Evolutionary conservation across 2,329 filamentous ascomycete genomes (phyloP).

Genomic region (Cercospora sp.): DNA sequence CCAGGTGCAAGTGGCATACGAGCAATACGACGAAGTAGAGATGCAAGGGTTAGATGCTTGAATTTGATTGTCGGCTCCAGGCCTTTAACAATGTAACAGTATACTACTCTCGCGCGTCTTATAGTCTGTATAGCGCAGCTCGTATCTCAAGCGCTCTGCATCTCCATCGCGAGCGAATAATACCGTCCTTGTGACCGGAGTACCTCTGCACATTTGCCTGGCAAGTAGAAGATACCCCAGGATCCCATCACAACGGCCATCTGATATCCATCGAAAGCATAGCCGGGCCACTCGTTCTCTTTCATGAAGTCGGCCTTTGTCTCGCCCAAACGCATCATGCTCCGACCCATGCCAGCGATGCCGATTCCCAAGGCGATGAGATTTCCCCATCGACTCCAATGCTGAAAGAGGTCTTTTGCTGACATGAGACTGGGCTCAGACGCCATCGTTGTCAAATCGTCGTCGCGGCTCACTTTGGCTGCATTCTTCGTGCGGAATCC

Average conservation of each 20-base stretch:
- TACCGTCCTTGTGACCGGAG: neutral
- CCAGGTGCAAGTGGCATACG: too few relatives aligned
- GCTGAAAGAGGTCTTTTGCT: slow-evolving; percentile 7
- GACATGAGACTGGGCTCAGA: neutral
- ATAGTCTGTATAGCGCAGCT: neutral
- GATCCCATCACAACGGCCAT: slow-evolving; percentile 19
- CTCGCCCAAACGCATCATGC: slow-evolving; percentile 20
- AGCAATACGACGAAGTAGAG: too few relatives aligned
- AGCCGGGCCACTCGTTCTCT: slow-evolving; percentile 18
- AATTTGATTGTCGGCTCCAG: too few relatives aligned
- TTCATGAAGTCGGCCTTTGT: slow-evolving; percentile 13
- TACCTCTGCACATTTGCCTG: slow-evolving; percentile 15
- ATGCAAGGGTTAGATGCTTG: too few relatives aligned
- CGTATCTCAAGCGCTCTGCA: neutral
- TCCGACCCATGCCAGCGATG: slow-evolving; percentile 15
- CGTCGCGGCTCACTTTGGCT: neutral
- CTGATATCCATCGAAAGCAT: slow-evolving; percentile 21
- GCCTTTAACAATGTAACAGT: too few relatives aligned
- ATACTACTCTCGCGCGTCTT: too few relatives aligned
- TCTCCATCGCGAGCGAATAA: neutral
- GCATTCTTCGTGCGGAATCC: neutral
- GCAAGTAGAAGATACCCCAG: slow-evolving; percentile 17
- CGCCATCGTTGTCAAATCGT: neutral
- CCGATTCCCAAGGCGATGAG: slow-evolving; percentile 18
- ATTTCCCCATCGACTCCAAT: slow-evolving; percentile 16